Conservation (phyloP, 2,329 filamentous ascomycete genomes). For the Botrytis pseudocinerea region DNA sequence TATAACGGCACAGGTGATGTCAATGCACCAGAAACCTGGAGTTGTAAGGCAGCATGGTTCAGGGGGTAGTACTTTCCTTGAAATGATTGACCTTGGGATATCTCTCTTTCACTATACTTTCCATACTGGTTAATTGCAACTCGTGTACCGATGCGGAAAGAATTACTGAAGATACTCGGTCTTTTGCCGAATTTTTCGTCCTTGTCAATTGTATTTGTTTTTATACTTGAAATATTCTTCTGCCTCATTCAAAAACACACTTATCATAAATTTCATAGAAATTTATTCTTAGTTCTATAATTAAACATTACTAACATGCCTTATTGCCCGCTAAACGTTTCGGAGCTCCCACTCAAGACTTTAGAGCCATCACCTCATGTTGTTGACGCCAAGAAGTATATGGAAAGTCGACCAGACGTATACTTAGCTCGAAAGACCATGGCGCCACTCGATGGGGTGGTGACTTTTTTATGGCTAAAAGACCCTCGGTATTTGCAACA, state of each 20-base stretch:
- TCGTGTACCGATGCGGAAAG: not conserved
- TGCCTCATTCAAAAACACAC: not conserved
- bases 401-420: not conserved
- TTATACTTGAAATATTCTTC: not conserved
- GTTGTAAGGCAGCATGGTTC: not conserved
- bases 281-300: not conserved
- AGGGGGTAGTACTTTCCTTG: not conserved
- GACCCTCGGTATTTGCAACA: conserved; percentile 6
- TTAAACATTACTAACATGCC: not conserved
- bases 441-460: conserved; percentile 9
- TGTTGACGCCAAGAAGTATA: not conserved
- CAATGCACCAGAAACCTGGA: too few relatives aligned
- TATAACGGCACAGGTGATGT: too few relatives aligned
- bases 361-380: conserved; percentile 6
- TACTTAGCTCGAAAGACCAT: not conserved
- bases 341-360: not conserved
- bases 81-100: not conserved
- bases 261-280: not conserved
- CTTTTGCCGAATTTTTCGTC: not conserved
- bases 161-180: not conserved
- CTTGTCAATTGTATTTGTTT: not conserved
- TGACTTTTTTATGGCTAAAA: conserved; percentile 12
- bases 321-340: conserved; percentile 3
- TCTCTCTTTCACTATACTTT: not conserved
- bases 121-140: not conserved